Conservation (phyloP, 148 eudicot genomes). For the Rhododendron simsii region DNA sequence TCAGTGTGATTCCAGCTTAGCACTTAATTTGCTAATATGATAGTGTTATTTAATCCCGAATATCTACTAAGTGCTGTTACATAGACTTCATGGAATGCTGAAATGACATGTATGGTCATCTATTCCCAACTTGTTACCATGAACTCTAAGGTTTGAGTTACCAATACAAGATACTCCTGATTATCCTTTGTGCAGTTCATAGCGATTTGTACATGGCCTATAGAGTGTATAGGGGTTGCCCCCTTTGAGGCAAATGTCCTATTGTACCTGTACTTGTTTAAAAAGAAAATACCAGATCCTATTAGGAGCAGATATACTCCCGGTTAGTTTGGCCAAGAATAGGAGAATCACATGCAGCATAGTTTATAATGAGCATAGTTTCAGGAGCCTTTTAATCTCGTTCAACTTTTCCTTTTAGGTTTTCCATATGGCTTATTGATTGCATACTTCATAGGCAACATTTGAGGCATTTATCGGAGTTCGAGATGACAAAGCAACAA, state of each 20-base stretch:
- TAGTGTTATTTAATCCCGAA: not conserved
- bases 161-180: not conserved
- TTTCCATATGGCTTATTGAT: conserved; percentile 1
- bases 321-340: not conserved
- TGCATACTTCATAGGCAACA: conserved; percentile 55
- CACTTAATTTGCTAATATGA: not conserved
- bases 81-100: not conserved
- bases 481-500: conserved; percentile 83
- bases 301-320: not conserved
- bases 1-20: not conserved
- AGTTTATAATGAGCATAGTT: too few relatives aligned
- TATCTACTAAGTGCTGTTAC: not conserved
- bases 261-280: not conserved
- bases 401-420: not conserved
- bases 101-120: not conserved
- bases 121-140: not conserved
- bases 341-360: not conserved
- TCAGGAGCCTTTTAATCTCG: not conserved
- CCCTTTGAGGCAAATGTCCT: not conserved
- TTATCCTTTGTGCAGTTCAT: not conserved
- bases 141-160: not conserved
- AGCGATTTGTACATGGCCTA: not conserved
- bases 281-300: not conserved
- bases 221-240: not conserved
- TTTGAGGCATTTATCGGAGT: conserved; percentile 93